Evolutionary conservation across 2,329 filamentous ascomycete genomes (phyloP), one percentile per base, ranked within the genome.

Genomic region (Hypomyces rosellus): DNA sequence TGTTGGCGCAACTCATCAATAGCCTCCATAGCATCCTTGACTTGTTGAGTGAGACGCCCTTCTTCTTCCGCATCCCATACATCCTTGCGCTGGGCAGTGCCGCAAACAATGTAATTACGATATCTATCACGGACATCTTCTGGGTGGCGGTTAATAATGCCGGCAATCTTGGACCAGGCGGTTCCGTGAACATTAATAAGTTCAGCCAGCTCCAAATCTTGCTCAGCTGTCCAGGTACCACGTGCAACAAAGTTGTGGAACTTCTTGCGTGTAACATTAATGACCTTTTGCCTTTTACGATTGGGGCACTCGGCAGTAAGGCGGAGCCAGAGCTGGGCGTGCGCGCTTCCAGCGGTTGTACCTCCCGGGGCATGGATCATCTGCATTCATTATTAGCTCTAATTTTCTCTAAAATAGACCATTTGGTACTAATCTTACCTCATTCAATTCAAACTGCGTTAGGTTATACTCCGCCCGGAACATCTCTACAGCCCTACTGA

Each of bases 91-190:
- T 72, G 69, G 0, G 72, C 74, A 5, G 76, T 71, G 16, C 77
- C 77, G 48, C 80, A 83, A 42, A 83, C 69, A 18, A 86, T 68
- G 58, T 85, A 82, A 58, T 88, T 86, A 37, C 82, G 75, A 72
- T 84, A 88, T 3, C 86, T 81, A 62, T 89, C 85, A 46, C 85
- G 78, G 47, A 84, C 75, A 61, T 89, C 85, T 53, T 82, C 78
- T 0, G 78, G 73, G 37, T 82, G 77, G 5, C 87, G 81, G 54
- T 82, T 82, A 55, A 88, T 76, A 18, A 79, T 56, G n/a, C 73
- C 69, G 0, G 75, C 80, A 55, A 90, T 85, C 25, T 73, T 57
- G 11, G 74, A 74, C 82, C 85, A 90, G 52, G 81, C 78, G 14
- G 71, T 74, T 6, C 65, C 66, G 48, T 71, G 63, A 3, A 62